A percentile compares a stretch with the other conserved stretches of the same genome.
Evolutionary conservation across 2,329 filamentous ascomycete genomes (phyloP).

Genomic region (Coniochaeta sp.): DNA sequence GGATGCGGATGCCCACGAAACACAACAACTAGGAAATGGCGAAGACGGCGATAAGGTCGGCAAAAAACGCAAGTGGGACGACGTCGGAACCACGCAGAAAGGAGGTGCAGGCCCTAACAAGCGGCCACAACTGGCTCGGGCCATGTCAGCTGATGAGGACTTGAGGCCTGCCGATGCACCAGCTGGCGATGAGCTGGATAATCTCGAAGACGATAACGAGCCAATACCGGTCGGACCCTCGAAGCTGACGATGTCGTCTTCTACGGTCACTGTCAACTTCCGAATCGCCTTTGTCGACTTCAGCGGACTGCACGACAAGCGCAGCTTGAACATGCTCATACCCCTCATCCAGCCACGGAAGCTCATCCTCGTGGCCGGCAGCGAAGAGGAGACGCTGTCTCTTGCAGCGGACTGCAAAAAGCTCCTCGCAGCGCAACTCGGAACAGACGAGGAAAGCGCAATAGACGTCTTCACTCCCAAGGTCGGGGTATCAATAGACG

Average conservation of each 20-base stretch:
- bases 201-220: slow-evolving; percentile 48
- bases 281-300: slow-evolving; percentile 88
- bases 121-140: slow-evolving; percentile 43
- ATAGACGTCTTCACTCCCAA: slow-evolving; percentile 76
- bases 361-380: slow-evolving; percentile 83
- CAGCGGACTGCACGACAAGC: slow-evolving; percentile 84
- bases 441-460: slow-evolving; percentile 25
- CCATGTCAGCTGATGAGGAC: slow-evolving; percentile 35
- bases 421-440: slow-evolving; percentile 43
- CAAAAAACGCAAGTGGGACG: slow-evolving; percentile 93
- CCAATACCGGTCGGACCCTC: slow-evolving; percentile 56
- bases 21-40: slow-evolving; percentile 40
- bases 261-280: slow-evolving; percentile 61
- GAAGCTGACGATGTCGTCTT: slow-evolving; percentile 61
- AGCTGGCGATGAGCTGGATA: slow-evolving; percentile 49
- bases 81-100: slow-evolving; percentile 41
- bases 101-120: slow-evolving; percentile 47
- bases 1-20: slow-evolving; percentile 58
- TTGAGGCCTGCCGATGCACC: slow-evolving; percentile 28
- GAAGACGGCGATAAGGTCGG: slow-evolving; percentile 61
- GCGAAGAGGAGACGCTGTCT: slow-evolving; percentile 66
- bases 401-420: slow-evolving; percentile 76
- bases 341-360: slow-evolving; percentile 92
- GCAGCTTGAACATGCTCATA: slow-evolving; percentile 89
- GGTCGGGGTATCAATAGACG: slow-evolving; percentile 70